Base-by-base conservation (phyloP, 106 monocot genomes). In the Alisma plantagoaquatica region DNA sequence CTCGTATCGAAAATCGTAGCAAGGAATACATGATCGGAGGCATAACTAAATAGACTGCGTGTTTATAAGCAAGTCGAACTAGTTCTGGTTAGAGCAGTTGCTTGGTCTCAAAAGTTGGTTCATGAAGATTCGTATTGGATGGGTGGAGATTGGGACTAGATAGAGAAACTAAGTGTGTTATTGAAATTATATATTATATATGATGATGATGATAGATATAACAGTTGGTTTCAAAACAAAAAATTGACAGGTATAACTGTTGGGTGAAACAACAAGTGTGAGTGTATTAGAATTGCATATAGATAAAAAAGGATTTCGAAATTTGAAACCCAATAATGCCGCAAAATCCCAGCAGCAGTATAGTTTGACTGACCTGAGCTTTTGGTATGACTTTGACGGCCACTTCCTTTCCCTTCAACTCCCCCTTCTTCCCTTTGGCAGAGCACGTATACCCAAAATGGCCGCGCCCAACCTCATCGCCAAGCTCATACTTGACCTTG, bases 361-460 rank as follows among this genome's bases (percentile, higher is more conserved):
- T 44, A 2, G 42, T 8, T 2, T 12, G 23, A 44, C 54, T 33
- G 30, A 82, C 91, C 91, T 91, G 84, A 16, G 81, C 31, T 56
- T 91, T 91, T n/a, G 81, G 77, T 26, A 91, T 85, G 48, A 91
- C 91, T 62, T 91, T 91, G 53, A 91, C 74, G 18, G 91, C 91
- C 28, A 91, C 78, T 43, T 91, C 73, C 53, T 75, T 69, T 10
- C 85, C 81, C 55, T 91, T 91, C 71, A 75, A 33, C 26, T 85
- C 85, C 29, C 91, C 91, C 38, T 85, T 91, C 71, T 73, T 85
- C 1, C 24, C 84, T 72, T 72, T 78, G 3, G 85, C 84, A 4
- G 55, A 52, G 31, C 80, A 69, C 27, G 91, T 91, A 64, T 81
- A 91, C 15, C 91, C 91, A 33, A 91, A 91, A 64, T 91, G 85